Conservation (phyloP, 2,329 filamentous ascomycete species). For the Colletotrichum sidae region DNA sequence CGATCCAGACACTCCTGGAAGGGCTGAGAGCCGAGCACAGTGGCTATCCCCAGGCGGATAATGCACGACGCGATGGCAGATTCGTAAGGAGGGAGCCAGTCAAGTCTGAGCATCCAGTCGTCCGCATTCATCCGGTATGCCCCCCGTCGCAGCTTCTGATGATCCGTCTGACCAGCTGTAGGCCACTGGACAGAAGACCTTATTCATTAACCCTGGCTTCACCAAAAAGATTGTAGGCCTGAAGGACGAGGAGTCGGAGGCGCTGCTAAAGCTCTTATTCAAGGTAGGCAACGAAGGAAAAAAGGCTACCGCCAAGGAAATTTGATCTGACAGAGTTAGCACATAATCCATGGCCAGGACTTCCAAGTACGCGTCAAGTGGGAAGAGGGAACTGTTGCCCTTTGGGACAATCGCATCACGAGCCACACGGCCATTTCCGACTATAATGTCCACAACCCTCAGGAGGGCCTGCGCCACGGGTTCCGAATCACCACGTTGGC, state of each 20-base stretch:
- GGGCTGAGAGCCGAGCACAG: constrained; percentile 53
- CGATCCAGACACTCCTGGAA: constrained; percentile 50
- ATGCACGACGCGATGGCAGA: constrained; percentile 46
- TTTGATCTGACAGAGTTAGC: constrained; percentile 40
- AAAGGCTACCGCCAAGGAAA: not conserved
- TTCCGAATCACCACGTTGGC: constrained; percentile 54
- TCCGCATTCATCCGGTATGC: constrained; percentile 74
- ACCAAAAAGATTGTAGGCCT: constrained; percentile 83
- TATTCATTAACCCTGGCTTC: constrained; percentile 54
- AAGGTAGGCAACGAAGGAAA: constrained; percentile 42
- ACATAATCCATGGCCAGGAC: constrained; percentile 68
- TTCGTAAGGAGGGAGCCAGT: constrained; percentile 72
- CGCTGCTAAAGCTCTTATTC: constrained; percentile 77
- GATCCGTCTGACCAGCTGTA: not conserved
- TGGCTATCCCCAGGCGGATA: constrained; percentile 52
- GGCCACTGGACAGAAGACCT: constrained; percentile 43
- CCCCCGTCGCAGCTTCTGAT: constrained; percentile 25
- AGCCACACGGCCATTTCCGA: constrained; percentile 58
- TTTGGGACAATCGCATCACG: constrained; percentile 75
- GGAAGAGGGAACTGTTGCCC: constrained; percentile 72
- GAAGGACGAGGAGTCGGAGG: constrained; percentile 89
- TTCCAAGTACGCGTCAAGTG: constrained; percentile 76
- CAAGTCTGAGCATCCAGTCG: constrained; percentile 72
- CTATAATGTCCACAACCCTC: constrained; percentile 53
- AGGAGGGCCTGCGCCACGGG: constrained; percentile 54